phyloP scores from a whole-genome alignment of 2,329 filamentous ascomycete genomes.

The Penicillium verrucosum region DNA sequence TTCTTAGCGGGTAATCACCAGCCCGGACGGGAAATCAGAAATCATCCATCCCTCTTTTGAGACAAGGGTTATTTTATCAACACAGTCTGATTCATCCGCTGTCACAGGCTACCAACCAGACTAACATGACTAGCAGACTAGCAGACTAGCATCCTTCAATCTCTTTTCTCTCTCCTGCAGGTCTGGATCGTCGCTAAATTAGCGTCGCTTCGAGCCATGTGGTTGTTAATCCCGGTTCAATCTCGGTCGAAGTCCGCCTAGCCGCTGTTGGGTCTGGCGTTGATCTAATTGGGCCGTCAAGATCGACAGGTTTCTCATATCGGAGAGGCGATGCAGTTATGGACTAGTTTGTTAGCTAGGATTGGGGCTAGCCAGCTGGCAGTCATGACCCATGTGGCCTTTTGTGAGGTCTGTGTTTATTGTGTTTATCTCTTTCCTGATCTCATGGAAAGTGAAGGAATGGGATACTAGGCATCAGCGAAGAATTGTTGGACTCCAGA shows the following conservation, averaged over 20 bases:
- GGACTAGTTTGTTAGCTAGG: neutral
- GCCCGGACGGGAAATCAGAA: too few relatives aligned
- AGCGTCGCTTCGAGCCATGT: neutral
- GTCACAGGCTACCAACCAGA: neutral
- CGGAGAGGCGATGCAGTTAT: neutral
- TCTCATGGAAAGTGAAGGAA: neutral
- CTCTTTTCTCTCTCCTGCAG: neutral
- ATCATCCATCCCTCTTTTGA: neutral
- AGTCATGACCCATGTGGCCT: neutral
- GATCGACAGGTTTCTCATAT: neutral
- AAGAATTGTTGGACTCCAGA: neutral
- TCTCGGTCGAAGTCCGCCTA: neutral
- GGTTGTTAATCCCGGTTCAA: neutral
- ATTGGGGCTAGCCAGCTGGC: neutral
- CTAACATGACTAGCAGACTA: neutral
- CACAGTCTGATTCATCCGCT: neutral
- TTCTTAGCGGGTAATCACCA: neutral
- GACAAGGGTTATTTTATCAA: neutral
- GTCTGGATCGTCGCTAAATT: neutral
- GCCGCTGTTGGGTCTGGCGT: neutral
- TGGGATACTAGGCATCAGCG: neutral
- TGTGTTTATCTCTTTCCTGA: neutral
- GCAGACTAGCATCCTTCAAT: neutral
- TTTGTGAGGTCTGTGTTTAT: neutral
- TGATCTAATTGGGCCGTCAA: neutral